phyloP scores from a whole-genome alignment of 306 rosid species.

The Trichosanthes truncata region DNA sequence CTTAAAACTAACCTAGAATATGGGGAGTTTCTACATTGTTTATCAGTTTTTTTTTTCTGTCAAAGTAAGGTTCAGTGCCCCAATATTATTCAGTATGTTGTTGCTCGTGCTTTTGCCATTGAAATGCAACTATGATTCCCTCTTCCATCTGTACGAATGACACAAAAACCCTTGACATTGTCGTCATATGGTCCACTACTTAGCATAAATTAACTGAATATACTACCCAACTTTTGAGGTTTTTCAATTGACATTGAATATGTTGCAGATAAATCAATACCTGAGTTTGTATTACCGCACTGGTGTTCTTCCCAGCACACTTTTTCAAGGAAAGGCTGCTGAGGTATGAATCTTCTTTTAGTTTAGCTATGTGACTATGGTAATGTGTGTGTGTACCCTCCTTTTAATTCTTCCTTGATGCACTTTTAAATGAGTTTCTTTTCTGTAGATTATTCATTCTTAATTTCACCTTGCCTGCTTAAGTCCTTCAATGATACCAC shows the following conservation, averaged over 20 bases:
- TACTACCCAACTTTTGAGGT: not conserved
- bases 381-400: not conserved
- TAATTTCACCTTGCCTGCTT: not conserved
- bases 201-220: not conserved
- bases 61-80: not conserved
- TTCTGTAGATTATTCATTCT: not conserved
- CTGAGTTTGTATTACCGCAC: constrained; percentile 56
- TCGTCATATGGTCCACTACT: not conserved
- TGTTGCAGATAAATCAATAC: constrained; percentile 76
- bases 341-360: constrained; percentile 36
- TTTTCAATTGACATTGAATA: not conserved
- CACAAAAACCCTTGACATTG: not conserved
- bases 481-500: not conserved
- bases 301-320: constrained; percentile 69
- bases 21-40: not conserved
- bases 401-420: not conserved
- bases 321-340: constrained; percentile 69
- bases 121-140: not conserved
- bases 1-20: not conserved
- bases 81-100: not conserved
- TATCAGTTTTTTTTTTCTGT: not conserved
- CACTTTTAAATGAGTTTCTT: not conserved
- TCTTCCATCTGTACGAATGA: not conserved
- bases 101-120: not conserved
- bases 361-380: not conserved